phyloP scores from a whole-genome alignment of 305 asterid species.

The Coffea humblotiana region DNA sequence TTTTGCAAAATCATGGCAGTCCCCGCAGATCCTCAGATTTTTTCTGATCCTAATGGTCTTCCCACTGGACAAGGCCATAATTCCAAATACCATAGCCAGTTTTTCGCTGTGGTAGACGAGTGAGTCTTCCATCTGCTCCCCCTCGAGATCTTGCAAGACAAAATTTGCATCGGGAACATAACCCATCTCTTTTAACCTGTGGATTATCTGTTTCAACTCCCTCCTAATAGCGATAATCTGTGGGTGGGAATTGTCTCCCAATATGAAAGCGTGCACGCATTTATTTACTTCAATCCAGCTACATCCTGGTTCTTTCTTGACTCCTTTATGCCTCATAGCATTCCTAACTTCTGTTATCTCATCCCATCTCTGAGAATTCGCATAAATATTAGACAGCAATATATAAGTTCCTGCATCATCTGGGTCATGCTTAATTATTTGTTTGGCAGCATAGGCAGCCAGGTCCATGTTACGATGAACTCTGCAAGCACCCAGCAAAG shows the following conservation, averaged over 20 bases:
- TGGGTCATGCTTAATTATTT: constrained; percentile 61
- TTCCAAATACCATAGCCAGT: constrained; percentile 63
- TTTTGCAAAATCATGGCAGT: constrained; percentile 73
- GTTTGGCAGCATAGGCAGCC: constrained; percentile 69
- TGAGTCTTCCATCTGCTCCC: constrained; percentile 73
- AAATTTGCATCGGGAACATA: constrained; percentile 75
- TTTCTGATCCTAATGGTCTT: constrained; percentile 71
- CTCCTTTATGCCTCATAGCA: constrained; percentile 53
- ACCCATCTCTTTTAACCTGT: constrained; percentile 61
- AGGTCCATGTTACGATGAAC: constrained; percentile 60
- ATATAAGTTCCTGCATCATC: constrained; percentile 64
- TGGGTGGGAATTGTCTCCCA: constrained; percentile 71
- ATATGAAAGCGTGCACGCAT: constrained; percentile 59
- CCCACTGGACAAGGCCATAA: constrained; percentile 50
- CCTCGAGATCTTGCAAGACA: constrained; percentile 87
- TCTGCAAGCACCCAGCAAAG: constrained; percentile 75
- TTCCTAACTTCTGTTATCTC: constrained; percentile 54
- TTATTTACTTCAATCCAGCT: constrained; percentile 77
- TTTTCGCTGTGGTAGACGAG: constrained; percentile 76
- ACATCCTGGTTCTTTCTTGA: constrained; percentile 82
- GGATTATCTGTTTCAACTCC: constrained; percentile 46
- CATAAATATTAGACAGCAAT: constrained; percentile 65
- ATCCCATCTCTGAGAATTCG: constrained; percentile 63
- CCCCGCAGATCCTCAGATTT: constrained; percentile 81
- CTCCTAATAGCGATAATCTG: constrained; percentile 38